Base-by-base conservation (phyloP, 179 eudicot genomes). In the Heliamphora pulchella region DNA sequence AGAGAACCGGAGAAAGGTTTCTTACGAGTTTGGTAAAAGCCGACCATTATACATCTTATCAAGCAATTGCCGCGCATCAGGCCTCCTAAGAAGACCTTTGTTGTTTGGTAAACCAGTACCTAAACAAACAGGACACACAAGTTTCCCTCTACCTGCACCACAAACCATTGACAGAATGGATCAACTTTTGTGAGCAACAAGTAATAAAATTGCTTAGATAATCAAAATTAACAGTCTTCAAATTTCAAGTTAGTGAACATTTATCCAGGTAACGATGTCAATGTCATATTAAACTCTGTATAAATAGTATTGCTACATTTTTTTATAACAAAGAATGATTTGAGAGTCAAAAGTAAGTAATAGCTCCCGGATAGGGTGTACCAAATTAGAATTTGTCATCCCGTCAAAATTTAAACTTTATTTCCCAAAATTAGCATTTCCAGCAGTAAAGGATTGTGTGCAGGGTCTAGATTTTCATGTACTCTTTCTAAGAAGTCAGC, bases 41-140 rank as follows among this genome's bases (percentile, higher is more conserved):
- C 97, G 90, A 18, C 98, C 93, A 78, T 96, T 94, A 76, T 96
- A 94, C 99, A 96, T 96, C 87, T 96, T 96, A 72, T 94, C 97
- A 31, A 96, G 94, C 82, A 96, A 85, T 81, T 92, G 86, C 73
- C 79, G 83, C 44, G 92, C 96, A 74, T 87, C 99, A 20, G 99
- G 99, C 84, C 99, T 86, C 86, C 98, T 84, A 61, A 94, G 92
- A 78, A 96, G 93, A 74, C 99, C 99, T 88, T 96, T 96, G 84
- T 96, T 96, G 82, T 96, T 96, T 8, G 99, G 98, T 74, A 96
- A 79, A 81, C 99, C 99, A 51, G 99, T 96, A 43, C 99, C 99
- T 82, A 96, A 83, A 81, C 99, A 96, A 76, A 96, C 96, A 67
- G 99, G 99, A 83, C 99, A 96, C 47, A 96, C 99, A 59, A 96